Evolutionary conservation across 2,329 filamentous ascomycete genomes (phyloP), one percentile per base, ranked within the genome.

Genomic region (Hypomyces perniciosus): DNA sequence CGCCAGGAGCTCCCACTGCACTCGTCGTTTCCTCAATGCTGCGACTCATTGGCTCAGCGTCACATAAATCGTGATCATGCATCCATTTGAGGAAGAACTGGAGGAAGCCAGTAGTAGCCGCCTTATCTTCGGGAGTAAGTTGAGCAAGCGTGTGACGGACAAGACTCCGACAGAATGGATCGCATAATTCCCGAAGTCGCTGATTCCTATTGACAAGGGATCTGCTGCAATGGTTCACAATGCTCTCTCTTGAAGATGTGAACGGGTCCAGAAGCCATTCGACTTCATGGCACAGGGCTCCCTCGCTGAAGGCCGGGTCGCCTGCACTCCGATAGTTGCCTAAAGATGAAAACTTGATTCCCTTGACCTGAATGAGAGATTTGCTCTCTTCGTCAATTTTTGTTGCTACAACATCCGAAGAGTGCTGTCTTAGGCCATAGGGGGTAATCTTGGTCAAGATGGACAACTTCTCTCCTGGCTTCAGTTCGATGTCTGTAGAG

Each of bases 381-480:
- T 34, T n/a, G 10, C 31, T 28, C 6, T 41, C 9, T 30, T 39
- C 33, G 5, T 13, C 43, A 13, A 26, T 27, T 8, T 31, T 38
- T 3, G 38, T 40, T 7, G 44, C 44, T 31, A 51, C 9, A 7
- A 54, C 39, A 7, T 51, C 20, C 8, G 48, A 46, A 20, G 48
- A 41, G 29, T 54, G 48, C n/a, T 54, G 47, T 27, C 44, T 44
- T 27, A 54, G 33, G n/a, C 52, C 52, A 41, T 54, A 33, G 4
- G 44, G 44, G 4, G 9, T 34, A 3, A 43, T 41, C 5, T 42
- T 45, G 1, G 49, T 45, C 28, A 40, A 8, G 29, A 54, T 28
- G n/a, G 52, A 47, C 6, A 54, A 30, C 9, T 27, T 52, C 3
- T 46, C 27, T n/a, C 49, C 52, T 9, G 50, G 52, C 28, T 41